Conservation (phyloP, 2,329 filamentous ascomycete genomes). For the Geosmithia flava region DNA sequence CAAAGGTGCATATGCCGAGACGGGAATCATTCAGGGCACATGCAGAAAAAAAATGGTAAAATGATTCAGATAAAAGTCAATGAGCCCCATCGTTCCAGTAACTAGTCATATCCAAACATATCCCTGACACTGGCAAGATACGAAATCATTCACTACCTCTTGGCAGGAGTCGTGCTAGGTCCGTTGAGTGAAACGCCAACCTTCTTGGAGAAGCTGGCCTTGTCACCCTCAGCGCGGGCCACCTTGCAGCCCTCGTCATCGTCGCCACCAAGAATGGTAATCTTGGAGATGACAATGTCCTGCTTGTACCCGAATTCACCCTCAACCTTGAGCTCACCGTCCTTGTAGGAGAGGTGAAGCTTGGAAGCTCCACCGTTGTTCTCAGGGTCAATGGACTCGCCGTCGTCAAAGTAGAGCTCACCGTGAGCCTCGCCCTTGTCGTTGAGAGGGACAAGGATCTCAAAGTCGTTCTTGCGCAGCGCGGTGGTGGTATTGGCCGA, state of each 20-base stretch:
- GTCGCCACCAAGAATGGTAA: conserved; percentile 29
- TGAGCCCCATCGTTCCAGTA: too few species aligned
- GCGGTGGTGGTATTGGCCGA: conserved; percentile 51
- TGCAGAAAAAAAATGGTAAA: too few species aligned
- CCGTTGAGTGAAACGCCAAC: conserved; percentile 6
- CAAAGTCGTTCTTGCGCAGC: conserved; percentile 53
- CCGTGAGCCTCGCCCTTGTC: conserved; percentile 51
- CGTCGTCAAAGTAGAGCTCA: conserved; percentile 66
- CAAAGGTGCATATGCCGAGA: too few species aligned
- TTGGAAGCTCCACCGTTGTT: conserved; percentile 27
- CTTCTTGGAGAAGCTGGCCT: conserved; percentile 2
- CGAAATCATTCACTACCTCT: too few species aligned
- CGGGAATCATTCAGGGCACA: too few species aligned
- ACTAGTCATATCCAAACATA: too few species aligned
- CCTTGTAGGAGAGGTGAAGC: conserved; percentile 46
- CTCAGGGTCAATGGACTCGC: conserved; percentile 50
- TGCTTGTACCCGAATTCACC: conserved; percentile 42
- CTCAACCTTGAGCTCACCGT: conserved; percentile 33
- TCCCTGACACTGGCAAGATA: too few species aligned
- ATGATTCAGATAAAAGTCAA: too few species aligned
- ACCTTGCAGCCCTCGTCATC: not conserved
- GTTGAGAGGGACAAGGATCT: conserved; percentile 56
- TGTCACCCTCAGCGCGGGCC: not conserved
- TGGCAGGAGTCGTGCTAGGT: conserved; percentile 1
- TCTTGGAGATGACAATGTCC: conserved; percentile 27